Base-by-base conservation (phyloP, 495 filamentous ascomycete genomes). In the Hypomontagnella submonticulosa region DNA sequence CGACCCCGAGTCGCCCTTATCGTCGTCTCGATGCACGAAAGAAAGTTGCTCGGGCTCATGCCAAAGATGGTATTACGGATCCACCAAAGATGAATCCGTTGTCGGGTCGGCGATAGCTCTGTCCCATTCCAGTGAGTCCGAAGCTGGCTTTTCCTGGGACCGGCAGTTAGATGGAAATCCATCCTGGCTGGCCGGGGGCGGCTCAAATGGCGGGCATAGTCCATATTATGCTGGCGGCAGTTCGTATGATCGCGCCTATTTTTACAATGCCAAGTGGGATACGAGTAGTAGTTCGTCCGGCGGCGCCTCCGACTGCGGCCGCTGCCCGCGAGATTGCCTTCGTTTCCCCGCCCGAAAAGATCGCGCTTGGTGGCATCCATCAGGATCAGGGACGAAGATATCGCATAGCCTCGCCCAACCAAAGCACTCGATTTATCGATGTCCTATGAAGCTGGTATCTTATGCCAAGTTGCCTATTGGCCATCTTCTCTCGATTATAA, bases 31-130 rank as follows among this genome's bases (percentile, higher is more conserved):
- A 18, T 61, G 59, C 23, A 47, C 4, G 2, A 60, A 12, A 38
- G 43, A 9, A 12, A 51, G 52, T 8, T 70, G 67, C 34, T 38
- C 42, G 9, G 56, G 51, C 13, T 13, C 38, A 37, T 57, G 44
- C 18, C 57, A 58, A 41, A 62, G 42, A 36, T 66, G 61, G 57
- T 70, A 70, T 18, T 70, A 58, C 11, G 67, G 67, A 33, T 70
- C 62, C 11, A 62, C 43, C 15, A 58, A 37, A 56, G 57, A 53
- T 16, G 61, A 62, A 20, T 65, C 61, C 3, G 42, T 53, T 4
- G 15, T 12, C 13, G 55, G 47, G 37, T 53, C 58, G 6, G 32
- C 61, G 12, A 13, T 60, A 4, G 27, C 46, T 11, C 20, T 61
- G 18, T 55, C 53, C n/a, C 43, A 50, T 32, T 68, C 48, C n/a